Evolutionary conservation across 164 flowering plant genomes (phyloP).

Genomic region (Warburgia ugandensis): DNA sequence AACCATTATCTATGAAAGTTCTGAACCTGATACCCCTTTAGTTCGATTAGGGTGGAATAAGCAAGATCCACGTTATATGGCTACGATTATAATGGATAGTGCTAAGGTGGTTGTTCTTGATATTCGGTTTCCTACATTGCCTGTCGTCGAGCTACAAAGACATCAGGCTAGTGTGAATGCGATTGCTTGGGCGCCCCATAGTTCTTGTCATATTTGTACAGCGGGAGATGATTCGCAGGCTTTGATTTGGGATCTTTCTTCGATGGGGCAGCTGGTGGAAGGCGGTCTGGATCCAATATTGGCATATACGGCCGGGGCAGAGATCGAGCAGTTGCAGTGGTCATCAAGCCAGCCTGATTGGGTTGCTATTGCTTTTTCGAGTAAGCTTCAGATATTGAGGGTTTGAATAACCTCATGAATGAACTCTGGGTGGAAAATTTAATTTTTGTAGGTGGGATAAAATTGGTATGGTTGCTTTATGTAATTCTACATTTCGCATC

Average conservation of each 20-base stretch:
- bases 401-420: too few species aligned
- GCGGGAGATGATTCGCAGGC: constrained; percentile 95
- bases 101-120: constrained; percentile 83
- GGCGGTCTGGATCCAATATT: constrained; percentile 85
- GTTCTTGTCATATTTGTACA: constrained; percentile 86
- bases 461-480: too few species aligned
- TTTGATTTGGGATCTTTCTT: constrained; percentile 59
- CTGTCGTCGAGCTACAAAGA: constrained; percentile 82
- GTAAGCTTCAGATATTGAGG: constrained; percentile 88
- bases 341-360: constrained; percentile 90
- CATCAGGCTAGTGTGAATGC: constrained; percentile 88
- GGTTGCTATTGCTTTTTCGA: constrained; percentile 85
- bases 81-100: constrained; percentile 81
- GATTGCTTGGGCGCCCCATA: constrained; percentile 93
- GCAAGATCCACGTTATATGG: constrained; percentile 93
- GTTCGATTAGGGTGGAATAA: constrained; percentile 90
- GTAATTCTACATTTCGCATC: too few species aligned
- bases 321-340: constrained; percentile 95
- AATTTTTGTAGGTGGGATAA: too few species aligned
- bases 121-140: constrained; percentile 74
- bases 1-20: constrained; percentile 86
- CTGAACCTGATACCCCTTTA: constrained; percentile 76
- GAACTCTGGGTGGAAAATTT: too few species aligned
- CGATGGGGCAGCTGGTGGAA: constrained; percentile 88
- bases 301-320: constrained; percentile 84